Base-by-base conservation (phyloP, 208 protist species). In the Trypanosoma melophagium region DNA sequence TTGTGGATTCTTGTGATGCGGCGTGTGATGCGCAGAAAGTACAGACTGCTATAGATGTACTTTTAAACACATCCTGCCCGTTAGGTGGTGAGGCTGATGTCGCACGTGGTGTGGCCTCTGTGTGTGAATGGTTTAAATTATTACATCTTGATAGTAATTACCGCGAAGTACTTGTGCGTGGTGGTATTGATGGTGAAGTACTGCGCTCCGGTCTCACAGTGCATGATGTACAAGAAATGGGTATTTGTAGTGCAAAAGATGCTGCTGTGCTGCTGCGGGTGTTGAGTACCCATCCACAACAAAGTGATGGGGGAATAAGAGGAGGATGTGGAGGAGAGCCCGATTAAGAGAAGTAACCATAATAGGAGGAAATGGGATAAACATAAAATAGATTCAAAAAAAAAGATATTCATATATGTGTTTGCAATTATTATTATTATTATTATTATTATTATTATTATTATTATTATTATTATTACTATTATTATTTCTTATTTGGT, bases 131-230 rank as follows among this genome's bases (percentile, higher is more conserved):
- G 65, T 62, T 61, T 44, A 45, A 56, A 16, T 42, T 60, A 16
- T 28, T 70, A 21, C n/a, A 50, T 17, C 51, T 69, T 25, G n/a
- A 69, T 13, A 24, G 40, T 13, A 50, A 69, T 16, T 69, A 59
- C 16, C 28, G 47, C n/a, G 5, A 41, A 7, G 53, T 70, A 2
- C 40, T 69, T 22, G 10, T 21, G 40, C 19, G 31, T 2, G 54
- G 55, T 38, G 47, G 31, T 58, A 45, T 69, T 60, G 63, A 69
- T 45, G 63, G 63, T 24, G 63, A 69, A 45, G 51, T 59, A 28
- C 51, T 69, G 28, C 55, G 51, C 54, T 69, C 50, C 19, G 50
- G 42, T 69, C 63, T 69, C 14, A 59, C 25, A 19, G 13, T 59
- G 24, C 14, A 22, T n/a, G 63, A 69, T 35, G 25, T 69, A 22